A percentile compares a stretch with the other conserved stretches of the same genome.
Conservation (phyloP, 1,284 basidiomycete genomes). For the Hymenochaete sp. region DNA sequence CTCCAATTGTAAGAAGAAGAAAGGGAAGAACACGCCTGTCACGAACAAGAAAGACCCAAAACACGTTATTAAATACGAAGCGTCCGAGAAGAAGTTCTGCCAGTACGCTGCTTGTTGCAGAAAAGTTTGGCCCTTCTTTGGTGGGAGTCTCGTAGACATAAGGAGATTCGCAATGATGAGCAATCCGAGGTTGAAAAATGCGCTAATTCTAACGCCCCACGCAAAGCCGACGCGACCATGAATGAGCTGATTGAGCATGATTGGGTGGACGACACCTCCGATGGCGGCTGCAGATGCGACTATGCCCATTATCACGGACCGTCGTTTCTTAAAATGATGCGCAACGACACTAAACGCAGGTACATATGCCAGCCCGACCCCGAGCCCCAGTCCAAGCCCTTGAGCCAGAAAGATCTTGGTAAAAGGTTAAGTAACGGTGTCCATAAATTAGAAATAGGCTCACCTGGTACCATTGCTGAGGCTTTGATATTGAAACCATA, state of each 20-base stretch:
- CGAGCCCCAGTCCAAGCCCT: conserved; percentile 21
- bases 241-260: conserved; percentile 37
- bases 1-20: conserved; percentile 38
- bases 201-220: conserved; percentile 24
- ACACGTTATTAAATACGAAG: neutral
- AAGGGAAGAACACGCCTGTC: conserved; percentile 36
- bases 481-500: conserved; percentile 35
- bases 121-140: conserved; percentile 24
- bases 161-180: conserved; percentile 23
- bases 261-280: conserved; percentile 44
- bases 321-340: conserved; percentile 20
- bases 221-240: conserved; percentile 21
- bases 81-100: neutral
- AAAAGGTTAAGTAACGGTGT: conserved; percentile 22
- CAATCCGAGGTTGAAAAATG: conserved; percentile 23
- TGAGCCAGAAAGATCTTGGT: conserved; percentile 20
- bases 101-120: neutral
- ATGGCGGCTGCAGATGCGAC: conserved; percentile 41
- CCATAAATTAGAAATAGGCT: conserved; percentile 24
- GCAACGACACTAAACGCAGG: conserved; percentile 18
- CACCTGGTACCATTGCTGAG: conserved; percentile 36
- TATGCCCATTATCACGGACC: conserved; percentile 43
- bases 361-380: conserved; percentile 18
- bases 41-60: conserved; percentile 28
- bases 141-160: conserved; percentile 25